Evolutionary conservation across 2,329 filamentous ascomycete species (phyloP), one percentile per base, ranked within the genome.

Genomic region (Daldinia sp.): DNA sequence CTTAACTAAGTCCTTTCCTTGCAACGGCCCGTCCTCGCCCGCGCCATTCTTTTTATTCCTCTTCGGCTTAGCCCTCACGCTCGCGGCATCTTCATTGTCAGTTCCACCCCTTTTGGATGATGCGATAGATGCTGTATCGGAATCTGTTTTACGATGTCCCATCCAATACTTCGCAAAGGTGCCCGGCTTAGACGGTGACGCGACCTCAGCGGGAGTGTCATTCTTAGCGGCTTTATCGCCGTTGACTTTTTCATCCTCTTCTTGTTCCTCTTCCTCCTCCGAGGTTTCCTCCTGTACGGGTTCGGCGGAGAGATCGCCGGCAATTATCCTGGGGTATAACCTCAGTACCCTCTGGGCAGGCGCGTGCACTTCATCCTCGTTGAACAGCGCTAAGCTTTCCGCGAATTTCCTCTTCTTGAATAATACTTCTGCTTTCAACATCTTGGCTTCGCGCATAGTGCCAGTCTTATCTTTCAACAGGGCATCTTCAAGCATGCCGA

Each of bases 401-500:
- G 90, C 86, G 73, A 94, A 99, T 74, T 91, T 96, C 70, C 89
- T 90, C 69, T 91, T 83, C 61, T 88, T 87, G 72, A 99, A 99
- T 3, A 98, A 80, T 11, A 83, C 80, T 75, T 96, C 92, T 0
- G 94, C 95, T 75, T 99, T 99, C 69, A 91, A 85, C 80, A 96
- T 95, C 79, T 94, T 96, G 70, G 96, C 89, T 70, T 96, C 90
- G 25, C 94, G 87, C 62, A 97, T 83, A 8, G 91, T 89, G 50
- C 90, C 89, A 7, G 84, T 83, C 77, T 99, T 99, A 77, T 96
- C 87, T 47, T 87, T 86, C 19, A 99, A 82, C 19, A 99, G 80
- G 0, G 94, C 96, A 77, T 97, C 94, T 77, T 99, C 95, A 0
- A 99, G 85, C 88, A 97, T 93, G 49, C 86, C 84, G 5, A 98